Evolutionary conservation across 495 filamentous ascomycete species (phyloP), one percentile per base, ranked within the genome.

Genomic region (Letharia lupina): DNA sequence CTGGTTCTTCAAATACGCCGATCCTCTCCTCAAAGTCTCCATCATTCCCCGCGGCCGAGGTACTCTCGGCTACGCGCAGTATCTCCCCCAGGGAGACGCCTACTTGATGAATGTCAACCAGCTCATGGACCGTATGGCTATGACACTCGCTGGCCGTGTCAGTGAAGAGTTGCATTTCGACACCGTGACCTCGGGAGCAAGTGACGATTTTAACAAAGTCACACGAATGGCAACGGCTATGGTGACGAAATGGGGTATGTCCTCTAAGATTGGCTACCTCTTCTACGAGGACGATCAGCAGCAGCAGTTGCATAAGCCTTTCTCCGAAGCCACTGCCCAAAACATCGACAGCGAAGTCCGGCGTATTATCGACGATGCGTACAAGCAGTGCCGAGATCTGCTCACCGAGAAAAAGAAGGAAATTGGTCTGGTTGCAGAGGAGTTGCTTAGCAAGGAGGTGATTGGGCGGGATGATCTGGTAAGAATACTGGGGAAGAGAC

Each of bases 211-310:
- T 83, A 96, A 96, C 77, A 98, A 98, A 77, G 95, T 97, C 39
- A 98, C 95, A 12, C 83, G 85, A 59, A 91, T 96, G 91, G 95
- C 94, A 12, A 93, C 90, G 5, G 84, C 87, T 39, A 98, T 98
- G 94, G 94, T 98, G 33, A 98, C 94, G 50, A 89, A 95, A 76
- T 98, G 90, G 85, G 94, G 94, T 70, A 98, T 98, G 94, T 93
- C 89, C 47, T 85, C 89, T 66, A 93, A 95, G 76, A 85, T 98
- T 60, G 91, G 93, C 33, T 93, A 90, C 66, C 80, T 98, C 65
- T 87, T 94, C 79, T 98, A 91, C 76, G 88, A 93, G 67, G 87
- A 94, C 71, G 87, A 93, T 70, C 78, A 87, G 62, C 79, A 88
- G 62, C 84, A 91, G 68, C 86, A 87, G 74, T 73, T 98, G 48